Conservation (phyloP, 2,329 filamentous ascomycete genomes). For the Beauveria sp. region DNA sequence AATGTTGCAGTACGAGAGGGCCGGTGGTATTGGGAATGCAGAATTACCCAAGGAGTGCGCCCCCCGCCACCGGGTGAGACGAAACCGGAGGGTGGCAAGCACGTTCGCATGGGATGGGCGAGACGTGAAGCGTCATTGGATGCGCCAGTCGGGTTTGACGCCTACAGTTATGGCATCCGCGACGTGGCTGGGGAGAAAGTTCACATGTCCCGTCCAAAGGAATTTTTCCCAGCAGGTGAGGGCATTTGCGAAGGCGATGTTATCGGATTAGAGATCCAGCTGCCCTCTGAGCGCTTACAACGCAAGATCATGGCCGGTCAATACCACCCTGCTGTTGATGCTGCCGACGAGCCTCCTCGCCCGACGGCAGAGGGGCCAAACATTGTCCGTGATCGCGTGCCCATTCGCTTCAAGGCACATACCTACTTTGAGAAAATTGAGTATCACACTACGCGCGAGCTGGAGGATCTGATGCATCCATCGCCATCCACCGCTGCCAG, state of each 20-base stretch:
- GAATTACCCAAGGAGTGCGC: conserved; percentile 67
- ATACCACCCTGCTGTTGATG: conserved; percentile 79
- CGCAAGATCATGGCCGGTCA: conserved; percentile 79
- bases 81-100: conserved; percentile 45
- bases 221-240: conserved; percentile 73
- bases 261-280: conserved; percentile 83
- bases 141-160: conserved; percentile 77
- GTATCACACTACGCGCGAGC: conserved; percentile 77
- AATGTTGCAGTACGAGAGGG: conserved; percentile 89
- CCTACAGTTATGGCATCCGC: conserved; percentile 88
- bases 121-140: conserved; percentile 74
- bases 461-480: conserved; percentile 76
- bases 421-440: conserved; percentile 92
- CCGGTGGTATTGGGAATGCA: conserved; percentile 90
- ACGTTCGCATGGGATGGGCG: conserved; percentile 81
- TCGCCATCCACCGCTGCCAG: conserved; percentile 39
- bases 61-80: conserved; percentile 31
- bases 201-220: conserved; percentile 86
- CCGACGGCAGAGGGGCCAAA: conserved; percentile 57
- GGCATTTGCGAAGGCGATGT: conserved; percentile 85
- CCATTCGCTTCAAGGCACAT: conserved; percentile 87
- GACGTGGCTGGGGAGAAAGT: conserved; percentile 88
- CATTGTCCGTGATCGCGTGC: conserved; percentile 89
- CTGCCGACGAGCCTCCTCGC: conserved; percentile 48
- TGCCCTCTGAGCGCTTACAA: conserved; percentile 79